These are phyloP conservation scores for Lachancea cidri DNA, from an alignment of 805 yeast genomes.

Conservation along the genomic window DNA sequence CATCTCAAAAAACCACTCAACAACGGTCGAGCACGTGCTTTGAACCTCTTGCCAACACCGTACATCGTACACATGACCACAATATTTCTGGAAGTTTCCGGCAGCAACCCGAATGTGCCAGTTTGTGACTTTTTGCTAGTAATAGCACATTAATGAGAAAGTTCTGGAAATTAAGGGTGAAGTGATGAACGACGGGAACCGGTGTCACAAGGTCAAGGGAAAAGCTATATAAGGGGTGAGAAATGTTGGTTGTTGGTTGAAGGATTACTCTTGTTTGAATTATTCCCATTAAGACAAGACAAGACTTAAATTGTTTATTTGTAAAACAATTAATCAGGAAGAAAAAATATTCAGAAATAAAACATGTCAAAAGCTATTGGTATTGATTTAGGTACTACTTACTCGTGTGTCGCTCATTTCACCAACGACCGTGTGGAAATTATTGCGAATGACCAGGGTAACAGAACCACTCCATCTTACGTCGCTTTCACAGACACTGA, in stretches of 20 bases:
- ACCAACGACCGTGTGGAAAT: conserved; percentile 89
- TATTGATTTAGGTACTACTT: conserved; percentile 83
- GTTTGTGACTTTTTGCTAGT: not conserved
- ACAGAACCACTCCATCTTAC: conserved; percentile 95
- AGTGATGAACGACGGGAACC: conserved; percentile 1
- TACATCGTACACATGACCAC: not conserved
- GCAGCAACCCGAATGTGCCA: not conserved
- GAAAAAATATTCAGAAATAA: conserved; percentile 8
- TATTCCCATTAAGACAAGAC: not conserved
- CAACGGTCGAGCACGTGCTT: not conserved
- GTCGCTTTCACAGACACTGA: conserved; percentile 93
- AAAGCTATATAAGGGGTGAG: conserved; percentile 5
- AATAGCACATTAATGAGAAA: not conserved
- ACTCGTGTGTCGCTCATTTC: conserved; percentile 95
- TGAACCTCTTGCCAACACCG: no score
- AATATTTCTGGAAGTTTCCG: not conserved
- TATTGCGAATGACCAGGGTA: conserved; percentile 97
- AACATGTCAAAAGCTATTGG: conserved; percentile 54
- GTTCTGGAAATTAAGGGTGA: conserved; percentile 8
- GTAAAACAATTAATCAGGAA: not conserved
- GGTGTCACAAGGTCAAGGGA: not conserved
- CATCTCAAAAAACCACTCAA: no score
- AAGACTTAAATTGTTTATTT: not conserved
- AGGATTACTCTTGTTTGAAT: not conserved
- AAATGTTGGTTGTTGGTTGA: not conserved